These are phyloP conservation scores for Phytophthora colocasiae DNA, from an alignment of 352 stramenopile genomes.

Conservation along the genomic window DNA sequence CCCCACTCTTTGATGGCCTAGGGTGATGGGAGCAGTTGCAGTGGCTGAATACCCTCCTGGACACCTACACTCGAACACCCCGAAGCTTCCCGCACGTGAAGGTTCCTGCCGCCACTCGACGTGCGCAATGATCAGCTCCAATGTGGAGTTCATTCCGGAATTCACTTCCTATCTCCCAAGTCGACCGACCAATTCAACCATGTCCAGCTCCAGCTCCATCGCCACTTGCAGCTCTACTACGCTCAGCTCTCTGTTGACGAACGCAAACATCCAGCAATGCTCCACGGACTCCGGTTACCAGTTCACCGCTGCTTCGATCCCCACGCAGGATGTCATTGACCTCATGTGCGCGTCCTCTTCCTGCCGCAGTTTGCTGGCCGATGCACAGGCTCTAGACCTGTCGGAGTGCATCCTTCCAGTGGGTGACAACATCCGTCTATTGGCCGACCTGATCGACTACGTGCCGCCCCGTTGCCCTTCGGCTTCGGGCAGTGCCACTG, in stretches of 20 bases:
- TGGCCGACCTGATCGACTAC: constrained; percentile 45
- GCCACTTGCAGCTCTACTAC: constrained; percentile 19
- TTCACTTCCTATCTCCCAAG: constrained; percentile 31
- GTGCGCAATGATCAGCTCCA: background rate
- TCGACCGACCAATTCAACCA: no score
- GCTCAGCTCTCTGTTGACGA: constrained; percentile 27
- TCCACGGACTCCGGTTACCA: constrained; percentile 40
- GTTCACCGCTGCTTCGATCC: constrained; percentile 36
- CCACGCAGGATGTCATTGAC: constrained; percentile 31
- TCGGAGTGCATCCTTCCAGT: constrained; percentile 46
- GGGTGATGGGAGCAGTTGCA: constrained; percentile 17
- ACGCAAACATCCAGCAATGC: constrained; percentile 40
- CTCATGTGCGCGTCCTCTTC: constrained; percentile 38
- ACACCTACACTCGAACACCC: no score
- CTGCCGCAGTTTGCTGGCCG: constrained; percentile 29
- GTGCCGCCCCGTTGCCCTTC: constrained; percentile 33
- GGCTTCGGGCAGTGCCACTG: constrained; percentile 39
- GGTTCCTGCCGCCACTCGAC: constrained; percentile 2
- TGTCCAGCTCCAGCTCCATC: constrained; percentile 21
- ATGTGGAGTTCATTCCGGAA: constrained; percentile 35
- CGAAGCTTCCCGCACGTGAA: constrained; percentile 5
- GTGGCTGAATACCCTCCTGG: constrained; percentile 10
- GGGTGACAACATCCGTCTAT: constrained; percentile 39
- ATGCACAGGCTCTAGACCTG: constrained; percentile 29
- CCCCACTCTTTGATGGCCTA: constrained; percentile 27